These are phyloP conservation scores for Paramarasmius palmivorus DNA, from an alignment of 1,284 basidiomycete species.

Conservation along the genomic window DNA sequence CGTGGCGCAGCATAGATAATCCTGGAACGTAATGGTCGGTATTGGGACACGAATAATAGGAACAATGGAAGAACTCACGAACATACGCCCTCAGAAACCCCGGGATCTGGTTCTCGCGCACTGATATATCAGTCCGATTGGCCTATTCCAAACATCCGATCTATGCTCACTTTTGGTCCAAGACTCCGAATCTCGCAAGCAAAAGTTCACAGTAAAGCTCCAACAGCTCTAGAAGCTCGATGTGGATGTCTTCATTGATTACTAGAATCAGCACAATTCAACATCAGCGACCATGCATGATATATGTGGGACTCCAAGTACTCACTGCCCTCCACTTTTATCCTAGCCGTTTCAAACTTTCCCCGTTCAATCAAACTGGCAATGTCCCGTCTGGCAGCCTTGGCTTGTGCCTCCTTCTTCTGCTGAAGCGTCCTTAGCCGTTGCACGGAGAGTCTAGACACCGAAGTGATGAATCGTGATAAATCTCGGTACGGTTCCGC, in stretches of 20 bases:
- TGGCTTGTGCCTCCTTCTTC: constrained; percentile 93
- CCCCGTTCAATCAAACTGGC: constrained; percentile 76
- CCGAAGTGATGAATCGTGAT: not conserved
- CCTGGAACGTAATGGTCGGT: constrained; percentile 32
- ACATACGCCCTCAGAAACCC: constrained; percentile 73
- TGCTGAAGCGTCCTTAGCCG: constrained; percentile 88
- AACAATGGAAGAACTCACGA: constrained; percentile 12
- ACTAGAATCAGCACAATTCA: constrained; percentile 38
- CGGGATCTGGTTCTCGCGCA: constrained; percentile 81
- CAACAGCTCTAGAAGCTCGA: constrained; percentile 88
- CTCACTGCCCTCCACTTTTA: constrained; percentile 81
- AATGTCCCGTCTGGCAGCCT: constrained; percentile 78
- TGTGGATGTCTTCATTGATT: constrained; percentile 83
- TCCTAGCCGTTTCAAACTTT: constrained; percentile 80
- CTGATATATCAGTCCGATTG: constrained; percentile 35
- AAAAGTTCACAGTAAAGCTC: constrained; percentile 94
- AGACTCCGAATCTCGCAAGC: constrained; percentile 88
- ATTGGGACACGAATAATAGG: constrained; percentile 21
- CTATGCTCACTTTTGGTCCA: constrained; percentile 78
- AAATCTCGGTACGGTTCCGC: not conserved
- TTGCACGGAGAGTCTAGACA: constrained; percentile 81
- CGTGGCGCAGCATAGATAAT: constrained; percentile 91
- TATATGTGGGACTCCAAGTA: constrained; percentile 15
- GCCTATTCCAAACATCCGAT: constrained; percentile 5
- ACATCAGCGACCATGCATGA: not conserved